Conservation (phyloP, 805 yeast genomes). For the Cyberlindnera samutprakarnensis region DNA sequence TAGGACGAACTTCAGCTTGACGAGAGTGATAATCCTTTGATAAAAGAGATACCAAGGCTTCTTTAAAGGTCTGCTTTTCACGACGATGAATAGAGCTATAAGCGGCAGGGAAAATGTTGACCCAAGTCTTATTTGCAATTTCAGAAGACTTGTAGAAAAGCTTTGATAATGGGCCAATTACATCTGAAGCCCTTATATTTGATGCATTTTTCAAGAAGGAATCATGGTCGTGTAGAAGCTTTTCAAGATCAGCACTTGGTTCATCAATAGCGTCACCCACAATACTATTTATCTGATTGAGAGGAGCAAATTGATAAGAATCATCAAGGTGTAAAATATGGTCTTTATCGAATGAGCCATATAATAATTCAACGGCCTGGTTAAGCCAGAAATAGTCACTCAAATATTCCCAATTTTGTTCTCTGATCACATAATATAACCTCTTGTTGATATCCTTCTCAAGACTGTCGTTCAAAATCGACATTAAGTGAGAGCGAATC, state of each 20-base stretch:
- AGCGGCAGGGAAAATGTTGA: conserved; percentile 72
- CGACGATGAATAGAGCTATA: conserved; percentile 68
- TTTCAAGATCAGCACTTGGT: conserved; percentile 20
- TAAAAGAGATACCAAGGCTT: conserved; percentile 67
- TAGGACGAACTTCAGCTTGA: conserved; percentile 79
- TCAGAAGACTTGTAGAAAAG: conserved; percentile 76
- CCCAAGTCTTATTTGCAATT: conserved; percentile 79
- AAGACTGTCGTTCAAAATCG: conserved; percentile 67
- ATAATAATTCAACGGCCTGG: conserved; percentile 82
- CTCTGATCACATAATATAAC: conserved; percentile 78
- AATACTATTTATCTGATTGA: conserved; percentile 31
- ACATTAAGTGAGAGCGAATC: conserved; percentile 72
- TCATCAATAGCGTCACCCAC: conserved; percentile 17
- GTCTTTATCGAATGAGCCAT: conserved; percentile 62
- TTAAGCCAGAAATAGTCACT: conserved; percentile 94
- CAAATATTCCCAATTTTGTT: conserved; percentile 94
- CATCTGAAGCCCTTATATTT: conserved; percentile 45
- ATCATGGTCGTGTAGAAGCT: conserved; percentile 25
- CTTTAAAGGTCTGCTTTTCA: conserved; percentile 78
- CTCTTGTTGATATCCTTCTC: conserved; percentile 75
- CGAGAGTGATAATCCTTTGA: conserved; percentile 92
- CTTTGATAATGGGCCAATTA: conserved; percentile 68
- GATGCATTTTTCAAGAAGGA: conserved; percentile 21
- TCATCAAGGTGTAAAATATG: conserved; percentile 38
- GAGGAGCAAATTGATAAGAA: conserved; percentile 47